Evolutionary conservation across 148 eudicot species (phyloP).

Genomic region (Fagopyrum tataricum): DNA sequence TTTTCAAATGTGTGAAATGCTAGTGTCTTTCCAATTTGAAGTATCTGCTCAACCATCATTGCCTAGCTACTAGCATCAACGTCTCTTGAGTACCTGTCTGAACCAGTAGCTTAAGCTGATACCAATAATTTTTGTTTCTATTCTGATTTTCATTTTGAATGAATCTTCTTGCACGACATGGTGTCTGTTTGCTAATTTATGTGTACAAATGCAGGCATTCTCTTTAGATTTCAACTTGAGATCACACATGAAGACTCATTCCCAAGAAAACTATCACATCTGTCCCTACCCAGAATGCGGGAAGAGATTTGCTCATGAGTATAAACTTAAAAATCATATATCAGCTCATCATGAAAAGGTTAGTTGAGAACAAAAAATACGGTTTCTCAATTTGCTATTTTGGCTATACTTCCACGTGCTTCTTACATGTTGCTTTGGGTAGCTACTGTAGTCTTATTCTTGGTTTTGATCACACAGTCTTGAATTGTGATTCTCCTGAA

Average conservation of each 20-base stretch:
- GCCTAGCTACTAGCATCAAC: not conserved
- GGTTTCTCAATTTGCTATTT: not conserved
- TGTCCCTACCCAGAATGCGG: conserved; percentile 93
- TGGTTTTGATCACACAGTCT: not conserved
- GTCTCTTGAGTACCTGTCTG: not conserved
- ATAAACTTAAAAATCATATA: conserved; percentile 89
- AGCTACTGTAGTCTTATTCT: not conserved
- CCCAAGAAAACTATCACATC: conserved; percentile 93
- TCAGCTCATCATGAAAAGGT: conserved; percentile 89
- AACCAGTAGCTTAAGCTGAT: not conserved
- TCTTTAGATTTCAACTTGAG: conserved; percentile 94
- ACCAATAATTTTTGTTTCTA: not conserved
- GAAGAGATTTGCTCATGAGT: conserved; percentile 95
- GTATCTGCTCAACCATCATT: not conserved
- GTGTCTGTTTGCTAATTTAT: conserved; percentile 13
- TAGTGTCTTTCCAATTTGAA: not conserved
- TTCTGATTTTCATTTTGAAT: conserved; percentile 1
- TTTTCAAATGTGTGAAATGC: not conserved
- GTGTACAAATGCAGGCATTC: conserved; percentile 61
- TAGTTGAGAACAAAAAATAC: not conserved
- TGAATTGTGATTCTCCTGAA: not conserved
- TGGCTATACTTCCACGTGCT: not conserved
- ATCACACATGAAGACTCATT: conserved; percentile 98
- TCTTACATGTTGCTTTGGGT: not conserved
- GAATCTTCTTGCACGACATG: not conserved